These are phyloP conservation scores for Sarcodon sp. DNA, from an alignment of 768 basidiomycete species.

Conservation along the genomic window DNA sequence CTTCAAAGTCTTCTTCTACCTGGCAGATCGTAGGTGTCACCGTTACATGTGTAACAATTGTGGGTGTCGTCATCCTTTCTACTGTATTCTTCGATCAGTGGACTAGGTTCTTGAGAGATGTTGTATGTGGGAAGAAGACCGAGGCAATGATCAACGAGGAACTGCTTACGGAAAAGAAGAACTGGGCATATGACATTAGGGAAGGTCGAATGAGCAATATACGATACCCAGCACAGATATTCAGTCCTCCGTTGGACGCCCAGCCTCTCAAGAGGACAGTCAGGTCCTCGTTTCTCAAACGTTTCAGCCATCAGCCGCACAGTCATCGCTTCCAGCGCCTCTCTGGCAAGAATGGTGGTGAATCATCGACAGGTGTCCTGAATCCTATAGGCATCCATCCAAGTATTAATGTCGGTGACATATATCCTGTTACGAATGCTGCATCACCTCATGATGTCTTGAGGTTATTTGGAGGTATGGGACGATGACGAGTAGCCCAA, in stretches of 20 bases:
- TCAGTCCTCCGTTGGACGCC: background rate
- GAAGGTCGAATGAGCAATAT: background rate
- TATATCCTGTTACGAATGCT: too few species aligned
- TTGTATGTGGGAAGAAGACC: conserved; percentile 14
- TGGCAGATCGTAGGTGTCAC: conserved; percentile 66
- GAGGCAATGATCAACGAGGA: background rate
- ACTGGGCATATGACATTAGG: conserved; percentile 1
- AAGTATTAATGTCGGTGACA: too few species aligned
- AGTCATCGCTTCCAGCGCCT: too few species aligned
- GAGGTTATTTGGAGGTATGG: background rate
- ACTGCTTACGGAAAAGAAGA: background rate
- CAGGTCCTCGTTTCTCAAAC: too few species aligned
- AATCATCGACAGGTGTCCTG: too few species aligned
- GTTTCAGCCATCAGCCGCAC: too few species aligned
- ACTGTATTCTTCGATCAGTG: conserved; percentile 63
- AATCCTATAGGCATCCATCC: too few species aligned
- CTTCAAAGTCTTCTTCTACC: conserved; percentile 2
- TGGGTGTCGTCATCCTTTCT: conserved; percentile 40
- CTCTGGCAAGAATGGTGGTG: too few species aligned
- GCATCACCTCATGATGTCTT: too few species aligned
- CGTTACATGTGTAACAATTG: conserved; percentile 46
- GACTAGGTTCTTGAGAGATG: conserved; percentile 45
- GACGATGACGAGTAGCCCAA: conserved; percentile 2
- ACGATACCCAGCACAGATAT: background rate
- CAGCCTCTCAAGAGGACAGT: too few species aligned